Evolutionary conservation across 202 grass and related monocot species (phyloP).

Genomic region (Eragrostis tef): DNA sequence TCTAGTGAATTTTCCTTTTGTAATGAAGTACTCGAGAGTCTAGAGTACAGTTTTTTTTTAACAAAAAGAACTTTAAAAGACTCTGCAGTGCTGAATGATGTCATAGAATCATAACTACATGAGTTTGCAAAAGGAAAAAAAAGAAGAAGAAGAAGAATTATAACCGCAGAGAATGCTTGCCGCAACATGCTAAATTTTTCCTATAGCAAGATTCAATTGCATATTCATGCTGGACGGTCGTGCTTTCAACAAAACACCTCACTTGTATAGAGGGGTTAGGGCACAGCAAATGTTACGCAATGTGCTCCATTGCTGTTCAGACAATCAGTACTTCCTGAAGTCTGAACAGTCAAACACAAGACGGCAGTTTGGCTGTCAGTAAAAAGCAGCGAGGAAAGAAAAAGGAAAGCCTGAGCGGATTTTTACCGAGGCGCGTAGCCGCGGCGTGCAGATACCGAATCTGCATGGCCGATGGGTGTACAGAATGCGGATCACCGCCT

Average conservation of each 20-base stretch:
- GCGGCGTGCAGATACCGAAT: slow-evolving; percentile 24
- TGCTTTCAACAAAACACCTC: neutral
- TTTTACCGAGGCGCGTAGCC: slow-evolving; percentile 21
- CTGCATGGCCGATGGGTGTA: slow-evolving; percentile 41
- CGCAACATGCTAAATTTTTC: neutral
- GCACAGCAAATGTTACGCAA: neutral
- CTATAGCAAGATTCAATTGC: slow-evolving; percentile 4
- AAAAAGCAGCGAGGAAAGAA: slow-evolving; percentile 30
- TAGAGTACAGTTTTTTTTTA: neutral
- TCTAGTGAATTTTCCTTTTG: no score
- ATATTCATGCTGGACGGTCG: neutral
- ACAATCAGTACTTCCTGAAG: neutral
- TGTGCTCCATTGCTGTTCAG: neutral
- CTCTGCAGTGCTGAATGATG: neutral
- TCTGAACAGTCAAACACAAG: neutral
- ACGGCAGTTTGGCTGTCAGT: slow-evolving; percentile 2
- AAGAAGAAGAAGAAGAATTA: neutral
- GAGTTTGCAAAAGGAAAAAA: neutral
- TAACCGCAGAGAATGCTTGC: neutral
- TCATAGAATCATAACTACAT: slow-evolving; percentile 15
- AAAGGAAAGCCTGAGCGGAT: slow-evolving; percentile 39
- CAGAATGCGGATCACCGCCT: slow-evolving; percentile 51
- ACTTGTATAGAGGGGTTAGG: neutral
- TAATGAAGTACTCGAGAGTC: neutral
- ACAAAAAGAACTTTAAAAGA: neutral